Conservation (phyloP, 768 basidiomycete species). For the Mycena amicta region DNA sequence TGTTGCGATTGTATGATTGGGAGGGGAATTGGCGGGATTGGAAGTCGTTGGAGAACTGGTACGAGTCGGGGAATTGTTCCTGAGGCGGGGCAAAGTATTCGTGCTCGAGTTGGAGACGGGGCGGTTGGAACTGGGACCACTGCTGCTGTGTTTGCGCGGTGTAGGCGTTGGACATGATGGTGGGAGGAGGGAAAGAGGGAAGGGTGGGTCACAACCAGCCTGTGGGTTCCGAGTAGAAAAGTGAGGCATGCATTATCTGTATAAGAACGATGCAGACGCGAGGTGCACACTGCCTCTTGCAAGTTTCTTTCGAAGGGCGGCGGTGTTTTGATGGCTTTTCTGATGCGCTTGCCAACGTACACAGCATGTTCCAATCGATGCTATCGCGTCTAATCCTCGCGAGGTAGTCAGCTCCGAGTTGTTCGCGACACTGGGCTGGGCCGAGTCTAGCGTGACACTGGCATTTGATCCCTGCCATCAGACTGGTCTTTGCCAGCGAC, state of each 20-base stretch:
- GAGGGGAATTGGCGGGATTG: constrained; percentile 20
- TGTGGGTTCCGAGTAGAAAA: background rate
- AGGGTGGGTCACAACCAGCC: background rate
- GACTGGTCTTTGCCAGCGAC: too few relatives aligned
- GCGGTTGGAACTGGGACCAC: constrained; percentile 14
- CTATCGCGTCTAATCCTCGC: too few relatives aligned
- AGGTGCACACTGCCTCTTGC: background rate
- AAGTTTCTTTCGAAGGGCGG: background rate
- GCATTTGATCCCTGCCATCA: too few relatives aligned
- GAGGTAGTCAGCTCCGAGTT: too few relatives aligned
- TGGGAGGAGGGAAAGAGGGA: background rate
- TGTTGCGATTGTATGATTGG: constrained; percentile 3
- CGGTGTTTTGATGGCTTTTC: background rate
- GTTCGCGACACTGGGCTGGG: too few relatives aligned
- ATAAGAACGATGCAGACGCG: background rate
- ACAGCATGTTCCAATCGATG: too few relatives aligned
- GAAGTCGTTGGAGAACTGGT: constrained; percentile 19
- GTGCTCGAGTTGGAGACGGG: constrained; percentile 39
- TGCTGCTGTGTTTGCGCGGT: constrained; percentile 6
- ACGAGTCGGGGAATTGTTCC: constrained; percentile 12
- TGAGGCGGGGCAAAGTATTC: constrained; percentile 28
- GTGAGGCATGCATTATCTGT: background rate
- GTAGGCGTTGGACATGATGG: constrained; percentile 11
- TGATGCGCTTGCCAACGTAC: too few relatives aligned
- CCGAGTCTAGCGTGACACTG: too few relatives aligned